Evolutionary conservation across 345 rosid genomes (phyloP), one percentile per base, ranked within the genome.

Genomic region (Melastoma malabathricum): DNA sequence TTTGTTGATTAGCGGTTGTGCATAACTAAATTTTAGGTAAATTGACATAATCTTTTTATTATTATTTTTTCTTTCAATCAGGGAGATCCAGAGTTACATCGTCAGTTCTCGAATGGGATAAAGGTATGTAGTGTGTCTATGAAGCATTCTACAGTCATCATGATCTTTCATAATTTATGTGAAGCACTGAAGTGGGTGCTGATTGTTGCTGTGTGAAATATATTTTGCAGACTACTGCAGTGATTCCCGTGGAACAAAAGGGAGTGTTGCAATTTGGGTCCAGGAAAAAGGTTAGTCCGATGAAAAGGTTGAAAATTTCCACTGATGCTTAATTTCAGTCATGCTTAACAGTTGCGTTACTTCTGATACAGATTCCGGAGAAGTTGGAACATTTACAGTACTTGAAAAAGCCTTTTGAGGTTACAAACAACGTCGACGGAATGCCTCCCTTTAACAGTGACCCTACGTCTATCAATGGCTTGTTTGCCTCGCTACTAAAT

Each of bases 241-340:
- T 82, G 44, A 70, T 87, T 58, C 72, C 94, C 3, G 61, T 79
- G 50, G 77, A 74, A 69, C 65, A 81, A 9, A 64, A 55, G 29
- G 95, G 95, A 46, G 93, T 90, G 48, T 38, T 84, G 51, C 93
- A 78, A 70, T 75, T 90, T 56, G 98, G 98, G 70, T 82, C 98
- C 49, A 67, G 64, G 56, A 64, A 58, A 47, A 82, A 84, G 96
- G 98, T 90, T 64, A 60, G 87, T 63, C 34, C 10, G 14, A 3
- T 12, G n/a, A 22, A 25, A 10, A 6, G 34, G 19, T 18, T 8
- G 22, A 50, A 17, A 10, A 14, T 19, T 39, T 44, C 9, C 29
- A 17, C 14, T 25, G 13, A 13, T 17, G 10, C 10, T 25, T 50
- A 44, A 8, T 18, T 44, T 43, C 22, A 44, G 47, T 44, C 13